Conservation (phyloP, 331 rosid genomes). For the Dryas integrifolia region DNA sequence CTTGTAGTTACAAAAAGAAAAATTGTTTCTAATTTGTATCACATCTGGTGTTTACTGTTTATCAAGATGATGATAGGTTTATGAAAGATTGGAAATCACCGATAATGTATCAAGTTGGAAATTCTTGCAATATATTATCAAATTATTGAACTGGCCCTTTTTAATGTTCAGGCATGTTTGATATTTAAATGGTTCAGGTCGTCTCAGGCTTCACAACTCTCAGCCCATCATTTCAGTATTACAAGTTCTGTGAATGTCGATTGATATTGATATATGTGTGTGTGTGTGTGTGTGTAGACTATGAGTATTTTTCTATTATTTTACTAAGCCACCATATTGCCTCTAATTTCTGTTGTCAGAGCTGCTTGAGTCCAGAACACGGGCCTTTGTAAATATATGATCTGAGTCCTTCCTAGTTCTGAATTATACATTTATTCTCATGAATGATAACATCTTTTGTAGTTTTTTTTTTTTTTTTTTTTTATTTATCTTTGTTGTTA, state of each 20-base stretch:
- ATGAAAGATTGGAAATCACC: neutral
- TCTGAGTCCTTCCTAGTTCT: neutral
- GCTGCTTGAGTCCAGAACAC: neutral
- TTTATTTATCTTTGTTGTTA: neutral
- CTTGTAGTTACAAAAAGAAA: neutral
- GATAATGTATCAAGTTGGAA: neutral
- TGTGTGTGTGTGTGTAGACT: too few relatives aligned
- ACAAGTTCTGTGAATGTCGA: too few relatives aligned
- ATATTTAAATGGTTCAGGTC: too few relatives aligned
- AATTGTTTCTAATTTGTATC: neutral
- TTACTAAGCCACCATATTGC: neutral
- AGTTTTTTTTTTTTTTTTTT: too few relatives aligned
- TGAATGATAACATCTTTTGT: too few relatives aligned
- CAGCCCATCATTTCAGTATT: too few relatives aligned
- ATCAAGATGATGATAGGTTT: neutral
- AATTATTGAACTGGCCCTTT: neutral
- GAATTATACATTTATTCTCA: neutral
- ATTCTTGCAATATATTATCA: neutral
- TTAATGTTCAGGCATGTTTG: too few relatives aligned
- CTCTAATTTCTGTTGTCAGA: neutral
- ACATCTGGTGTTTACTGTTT: neutral
- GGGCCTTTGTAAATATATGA: too few relatives aligned
- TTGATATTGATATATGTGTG: too few relatives aligned
- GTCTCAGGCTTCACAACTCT: too few relatives aligned
- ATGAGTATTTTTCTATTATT: neutral